Evolutionary conservation across 768 basidiomycete species (phyloP), one percentile per base, ranked within the genome.

Genomic region (Pleurotus tuoliensis): DNA sequence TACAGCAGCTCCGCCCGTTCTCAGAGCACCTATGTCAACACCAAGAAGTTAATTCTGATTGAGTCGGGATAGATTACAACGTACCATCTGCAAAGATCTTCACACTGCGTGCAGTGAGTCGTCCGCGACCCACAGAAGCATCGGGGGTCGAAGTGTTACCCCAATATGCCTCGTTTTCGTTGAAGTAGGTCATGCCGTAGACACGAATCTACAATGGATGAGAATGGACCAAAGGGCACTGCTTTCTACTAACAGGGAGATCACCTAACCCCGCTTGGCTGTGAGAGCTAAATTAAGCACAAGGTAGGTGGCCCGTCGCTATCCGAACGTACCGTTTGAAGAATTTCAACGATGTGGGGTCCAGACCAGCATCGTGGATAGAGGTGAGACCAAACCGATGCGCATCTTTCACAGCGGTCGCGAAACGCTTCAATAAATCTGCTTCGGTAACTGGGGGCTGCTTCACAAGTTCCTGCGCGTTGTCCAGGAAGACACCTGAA

Each of bases 1-100:
- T 71, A 88, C 88, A 43, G 94, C 94, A 45, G 94, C 92, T 45
- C 94, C 94, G 56, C 92, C 88, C n/a, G 88, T 88, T 30, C 94
- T 82, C 38, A 97, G 73, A 27, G 94, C 94, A 56, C 93, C 88
- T 90, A 56, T 34, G 11, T 34, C 30, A 34, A 11, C 24, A 25
- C 30, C 11, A 11, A 34, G 30, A 34, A 34, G 9, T 34, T 34
- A 34, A 11, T 11, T 34, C 30, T 34, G 11, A 9, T 8, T 34
- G 30, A 34, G 30, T 34, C 30, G 8, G 8, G 30, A 40, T 56
- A 57, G 38, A 38, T 13, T 37, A 43, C 12, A 18, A n/a, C 18
- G 58, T 69, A 84, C 85, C 86, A 69, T 87, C 81, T 30, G 86
- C 84, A 67, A 92, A 90, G 13, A 92, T 83, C 65, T 92, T 92